Evolutionary conservation across 257 asterid genomes (phyloP).

Genomic region (Osmanthus fragrans): DNA sequence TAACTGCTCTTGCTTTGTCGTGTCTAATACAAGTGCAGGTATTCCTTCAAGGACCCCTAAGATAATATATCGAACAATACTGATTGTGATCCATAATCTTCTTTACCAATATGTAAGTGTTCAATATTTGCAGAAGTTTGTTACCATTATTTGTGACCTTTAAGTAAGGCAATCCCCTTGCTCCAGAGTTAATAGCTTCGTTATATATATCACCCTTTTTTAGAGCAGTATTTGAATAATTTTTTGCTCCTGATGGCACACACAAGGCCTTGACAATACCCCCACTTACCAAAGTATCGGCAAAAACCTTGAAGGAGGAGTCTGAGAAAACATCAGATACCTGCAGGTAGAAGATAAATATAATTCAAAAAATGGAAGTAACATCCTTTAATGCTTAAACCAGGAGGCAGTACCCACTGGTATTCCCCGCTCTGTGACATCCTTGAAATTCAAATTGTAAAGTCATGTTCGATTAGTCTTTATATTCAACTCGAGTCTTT

Average conservation of each 20-base stretch:
- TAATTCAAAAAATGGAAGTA: background rate
- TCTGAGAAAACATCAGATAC: constrained; percentile 68
- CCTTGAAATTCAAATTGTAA: too few species aligned
- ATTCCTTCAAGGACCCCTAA: constrained; percentile 90
- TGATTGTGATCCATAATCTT: background rate
- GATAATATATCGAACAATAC: constrained; percentile 22
- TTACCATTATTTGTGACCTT: constrained; percentile 84
- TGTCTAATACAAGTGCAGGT: constrained; percentile 67
- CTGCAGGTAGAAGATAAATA: constrained; percentile 44
- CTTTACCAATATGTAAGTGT: background rate
- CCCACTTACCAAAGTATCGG: constrained; percentile 63
- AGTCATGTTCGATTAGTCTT: too few species aligned
- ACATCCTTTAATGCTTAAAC: background rate
- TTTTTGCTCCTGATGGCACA: constrained; percentile 76
- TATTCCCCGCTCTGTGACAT: too few species aligned
- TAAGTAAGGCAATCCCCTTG: constrained; percentile 91
- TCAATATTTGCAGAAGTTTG: constrained; percentile 12
- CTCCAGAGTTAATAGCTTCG: constrained; percentile 89
- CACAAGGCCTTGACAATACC: constrained; percentile 77
- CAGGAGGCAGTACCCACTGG: too few species aligned
- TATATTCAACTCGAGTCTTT: too few species aligned
- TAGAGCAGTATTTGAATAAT: constrained; percentile 82
- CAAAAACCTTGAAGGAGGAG: constrained; percentile 85
- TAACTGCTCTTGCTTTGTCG: constrained; percentile 46
- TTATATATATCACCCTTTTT: constrained; percentile 87